These are phyloP conservation scores for Spirogloea muscicola DNA, from an alignment of 139 green algal species.

Conservation along the genomic window DNA sequence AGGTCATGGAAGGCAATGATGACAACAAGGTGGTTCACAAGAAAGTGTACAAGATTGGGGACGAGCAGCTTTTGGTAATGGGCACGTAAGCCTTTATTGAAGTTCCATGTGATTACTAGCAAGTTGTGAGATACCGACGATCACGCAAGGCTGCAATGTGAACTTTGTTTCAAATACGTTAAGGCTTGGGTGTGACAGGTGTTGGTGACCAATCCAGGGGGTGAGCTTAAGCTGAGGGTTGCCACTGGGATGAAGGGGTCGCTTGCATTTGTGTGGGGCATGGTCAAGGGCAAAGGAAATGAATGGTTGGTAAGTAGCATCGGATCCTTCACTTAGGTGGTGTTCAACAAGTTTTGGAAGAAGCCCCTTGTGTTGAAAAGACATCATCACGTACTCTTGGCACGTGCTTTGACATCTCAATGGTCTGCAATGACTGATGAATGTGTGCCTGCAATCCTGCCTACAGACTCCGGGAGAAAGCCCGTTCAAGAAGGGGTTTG, in stretches of 20 bases:
- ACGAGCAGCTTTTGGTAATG: conserved; percentile 28
- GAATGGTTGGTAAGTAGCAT: no score
- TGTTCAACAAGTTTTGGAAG: no score
- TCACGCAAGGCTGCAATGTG: no score
- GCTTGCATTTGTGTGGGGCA: conserved; percentile 26
- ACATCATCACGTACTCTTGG: no score
- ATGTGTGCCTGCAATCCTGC: no score
- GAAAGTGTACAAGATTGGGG: conserved; percentile 19
- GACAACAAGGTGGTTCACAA: conserved; percentile 14
- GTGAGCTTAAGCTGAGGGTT: conserved; percentile 21
- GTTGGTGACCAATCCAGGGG: conserved; percentile 33
- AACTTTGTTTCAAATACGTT: neutral
- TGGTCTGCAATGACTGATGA: no score
- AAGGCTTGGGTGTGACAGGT: conserved; percentile 18
- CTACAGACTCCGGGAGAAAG: conserved; percentile 23
- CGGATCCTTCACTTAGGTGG: no score
- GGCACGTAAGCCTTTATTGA: neutral
- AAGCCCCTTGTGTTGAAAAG: no score
- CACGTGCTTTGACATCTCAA: no score
- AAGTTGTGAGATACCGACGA: neutral
- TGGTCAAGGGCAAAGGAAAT: conserved; percentile 35
- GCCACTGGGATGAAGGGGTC: neutral
- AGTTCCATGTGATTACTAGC: neutral
- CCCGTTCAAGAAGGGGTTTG: conserved; percentile 30
- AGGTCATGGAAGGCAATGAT: conserved; percentile 16